Evolutionary conservation across 1,284 basidiomycete genomes (phyloP), one percentile per base, ranked within the genome.

Genomic region (Irpex sp.): DNA sequence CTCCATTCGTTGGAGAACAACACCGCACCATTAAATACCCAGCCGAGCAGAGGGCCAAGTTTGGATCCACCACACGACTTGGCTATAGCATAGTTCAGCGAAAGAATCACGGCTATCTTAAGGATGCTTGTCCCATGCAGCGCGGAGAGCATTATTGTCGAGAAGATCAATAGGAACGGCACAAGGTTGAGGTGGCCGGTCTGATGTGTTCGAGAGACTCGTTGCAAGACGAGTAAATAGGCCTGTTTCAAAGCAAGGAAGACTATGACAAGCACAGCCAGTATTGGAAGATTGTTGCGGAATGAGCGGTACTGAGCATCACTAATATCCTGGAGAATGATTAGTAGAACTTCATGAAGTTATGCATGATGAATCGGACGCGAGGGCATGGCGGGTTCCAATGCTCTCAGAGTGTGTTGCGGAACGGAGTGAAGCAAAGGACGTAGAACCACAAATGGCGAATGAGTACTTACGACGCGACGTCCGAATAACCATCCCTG

Each of bases 71-170:
- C 78, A 32, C 82, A 84, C 0, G 73, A 73, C 73, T 89, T 92
- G 6, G 89, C 89, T 27, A 97, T 86, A 20, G 74, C 73, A 78
- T 92, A 99, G 82, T 99, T 99, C 20, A 85, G 64, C 5, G 82
- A 79, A 13, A 98, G 81, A 68, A 99, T 94, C 38, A 85, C 59
- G 4, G 96, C 70, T 38, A 99, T 90, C 80, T 99, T 99, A 79
- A 97, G 56, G 1, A 89, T 82, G 75, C 94, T 96, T n/a, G 91
- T 82, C 38, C 98, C 98, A 80, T 99, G 98, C n/a, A 99, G 82
- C 2, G 89, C 90, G 20, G 91, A 71, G 58, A 98, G 85, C 83
- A 97, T 92, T 66, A 92, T 74, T n/a, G 90, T 67, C 2, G 95
- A 92, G 75, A 87, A 86, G 3, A 78, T 73, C 11, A 78, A 66